Evolutionary conservation across 371 early-diverging fungal species (phyloP).

Genomic region (Ordospora pajunii): DNA sequence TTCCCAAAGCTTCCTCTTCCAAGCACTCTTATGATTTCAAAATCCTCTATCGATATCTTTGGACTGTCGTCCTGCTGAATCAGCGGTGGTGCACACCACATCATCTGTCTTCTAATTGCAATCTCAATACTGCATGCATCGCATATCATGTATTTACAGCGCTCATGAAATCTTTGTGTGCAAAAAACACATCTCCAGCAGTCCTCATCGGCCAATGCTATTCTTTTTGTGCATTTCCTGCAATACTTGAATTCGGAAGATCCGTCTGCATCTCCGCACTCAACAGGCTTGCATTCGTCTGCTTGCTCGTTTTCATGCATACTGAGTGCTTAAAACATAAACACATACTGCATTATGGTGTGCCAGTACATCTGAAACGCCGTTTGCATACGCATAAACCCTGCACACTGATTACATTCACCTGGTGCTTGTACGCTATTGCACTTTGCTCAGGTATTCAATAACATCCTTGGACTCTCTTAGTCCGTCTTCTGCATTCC

Average conservation of each 20-base stretch:
- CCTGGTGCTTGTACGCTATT: no score
- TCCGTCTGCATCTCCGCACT: conserved; percentile 66
- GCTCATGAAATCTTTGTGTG: conserved; percentile 68
- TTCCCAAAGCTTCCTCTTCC: conserved; percentile 94
- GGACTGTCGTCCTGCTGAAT: not conserved
- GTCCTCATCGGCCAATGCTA: conserved; percentile 63
- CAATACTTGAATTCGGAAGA: conserved; percentile 78
- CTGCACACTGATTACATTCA: no score
- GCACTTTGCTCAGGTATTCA: no score
- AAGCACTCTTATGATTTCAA: conserved; percentile 76
- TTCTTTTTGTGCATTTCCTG: conserved; percentile 84
- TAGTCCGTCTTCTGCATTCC: not conserved
- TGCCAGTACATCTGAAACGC: no score
- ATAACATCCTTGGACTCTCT: not conserved
- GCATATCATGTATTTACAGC: conserved; percentile 73
- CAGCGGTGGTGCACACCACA: conserved; percentile 31
- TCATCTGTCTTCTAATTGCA: conserved; percentile 62
- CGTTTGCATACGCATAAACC: no score
- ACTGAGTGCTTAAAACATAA: no score
- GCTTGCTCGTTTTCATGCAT: no score
- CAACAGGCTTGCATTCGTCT: no score
- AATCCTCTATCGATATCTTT: conserved; percentile 67
- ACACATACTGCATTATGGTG: no score
- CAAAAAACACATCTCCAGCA: conserved; percentile 64
- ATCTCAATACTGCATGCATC: conserved; percentile 79